Base-by-base conservation (phyloP, 352 stramenopile species). In the Phytophthora parvispora region DNA sequence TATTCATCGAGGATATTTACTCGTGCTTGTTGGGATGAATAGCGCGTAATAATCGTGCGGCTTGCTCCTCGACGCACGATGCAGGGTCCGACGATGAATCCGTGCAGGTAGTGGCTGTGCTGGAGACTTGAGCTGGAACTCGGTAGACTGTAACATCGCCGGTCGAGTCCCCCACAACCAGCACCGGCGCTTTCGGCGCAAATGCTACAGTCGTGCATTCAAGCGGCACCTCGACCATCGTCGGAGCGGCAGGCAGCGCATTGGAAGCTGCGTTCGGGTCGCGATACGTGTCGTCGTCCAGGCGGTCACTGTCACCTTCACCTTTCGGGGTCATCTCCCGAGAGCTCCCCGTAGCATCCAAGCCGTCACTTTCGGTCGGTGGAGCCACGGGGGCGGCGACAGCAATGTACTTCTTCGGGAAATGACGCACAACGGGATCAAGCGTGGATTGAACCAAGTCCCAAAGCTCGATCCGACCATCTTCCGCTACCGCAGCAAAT, bases 381-480 rank as follows among this genome's bases (percentile, higher is more conserved):
- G 52, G 48, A 24, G 60, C 27, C 25, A 65, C 63, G 12, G 60
- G 36, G 1, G 29, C 40, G 15, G 36, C 47, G 7, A 78, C 72
- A 0, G 64, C 47, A 10, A 67, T 69, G 31, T 70, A 86, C 25
- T 88, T 91, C 48, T 89, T 92, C 2, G 84, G 86, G 49, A 91
- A 92, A 61, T 90, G 78, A 13, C 81, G 90, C 34, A 95, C 81
- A 20, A 95, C 87, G 1, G 93, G 93, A 51, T 98, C 92, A 0
- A 98, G 70, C 24, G 78, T 92, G 10, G 86, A 97, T 36, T 92
- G 78, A 7, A 75, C 69, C n/a, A 98, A 72, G 62, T 98, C 90
- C 93, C 93, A 98, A 43, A 98, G 90, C 63, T 98, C 89, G 29
- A 98, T 90, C 22, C 91, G 84, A n/a, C 93, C 94, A 64, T 98